Conservation (phyloP, 495 filamentous ascomycete genomes). For the Aspergillus indologenus region DNA sequence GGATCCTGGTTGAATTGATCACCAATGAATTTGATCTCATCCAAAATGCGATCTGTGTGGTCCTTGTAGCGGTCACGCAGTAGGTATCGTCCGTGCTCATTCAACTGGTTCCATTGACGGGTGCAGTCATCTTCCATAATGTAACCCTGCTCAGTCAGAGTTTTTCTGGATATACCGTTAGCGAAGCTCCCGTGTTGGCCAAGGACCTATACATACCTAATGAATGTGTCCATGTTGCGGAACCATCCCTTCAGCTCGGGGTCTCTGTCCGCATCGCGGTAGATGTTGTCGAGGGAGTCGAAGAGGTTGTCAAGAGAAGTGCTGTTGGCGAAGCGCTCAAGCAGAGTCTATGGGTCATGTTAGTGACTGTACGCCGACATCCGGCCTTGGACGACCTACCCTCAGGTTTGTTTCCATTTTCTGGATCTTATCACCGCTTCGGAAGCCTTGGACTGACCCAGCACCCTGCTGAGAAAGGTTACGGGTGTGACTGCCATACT, state of each 20-base stretch:
- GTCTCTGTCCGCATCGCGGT: constrained; percentile 86
- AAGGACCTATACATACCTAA: constrained; percentile 47
- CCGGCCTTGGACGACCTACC: constrained; percentile 39
- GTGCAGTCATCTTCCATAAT: constrained; percentile 82
- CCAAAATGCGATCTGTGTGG: constrained; percentile 82
- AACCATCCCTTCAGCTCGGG: constrained; percentile 90
- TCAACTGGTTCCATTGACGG: constrained; percentile 76
- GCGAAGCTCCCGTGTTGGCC: not conserved
- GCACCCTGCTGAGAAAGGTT: constrained; percentile 58
- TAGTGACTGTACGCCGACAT: constrained; percentile 32
- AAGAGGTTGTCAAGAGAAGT: constrained; percentile 86
- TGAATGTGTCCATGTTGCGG: constrained; percentile 68
- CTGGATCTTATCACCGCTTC: constrained; percentile 55
- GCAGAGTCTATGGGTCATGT: constrained; percentile 61
- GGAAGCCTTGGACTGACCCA: constrained; percentile 67
- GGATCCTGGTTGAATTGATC: constrained; percentile 86
- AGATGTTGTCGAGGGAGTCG: constrained; percentile 81
- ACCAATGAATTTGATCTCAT: constrained; percentile 86
- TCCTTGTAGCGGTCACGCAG: constrained; percentile 82
- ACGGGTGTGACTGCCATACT: constrained; percentile 76
- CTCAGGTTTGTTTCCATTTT: constrained; percentile 77
- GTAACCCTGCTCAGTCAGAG: constrained; percentile 84
- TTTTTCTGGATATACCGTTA: constrained; percentile 46
- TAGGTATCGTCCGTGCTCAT: constrained; percentile 84
- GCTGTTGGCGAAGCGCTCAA: constrained; percentile 94